Percentiles rank a stretch among this genome's conserved stretches.
Conservation (phyloP, 192 early-diverging fungal species). For the Coemansia sp. region DNA sequence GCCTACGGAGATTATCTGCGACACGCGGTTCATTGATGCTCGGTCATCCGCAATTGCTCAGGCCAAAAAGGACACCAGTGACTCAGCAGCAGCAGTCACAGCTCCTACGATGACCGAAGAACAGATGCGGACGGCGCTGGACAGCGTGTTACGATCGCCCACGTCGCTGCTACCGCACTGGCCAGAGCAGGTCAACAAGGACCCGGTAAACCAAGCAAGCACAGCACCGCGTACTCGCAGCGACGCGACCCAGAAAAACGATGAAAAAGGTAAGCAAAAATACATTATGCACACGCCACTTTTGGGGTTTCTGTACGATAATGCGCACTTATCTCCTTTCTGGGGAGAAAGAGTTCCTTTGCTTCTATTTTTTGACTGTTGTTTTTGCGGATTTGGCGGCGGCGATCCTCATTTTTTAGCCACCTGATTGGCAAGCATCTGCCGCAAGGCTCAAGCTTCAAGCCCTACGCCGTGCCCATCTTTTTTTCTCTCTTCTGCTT, state of each 20-base stretch:
- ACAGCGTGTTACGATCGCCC: slow-evolving; percentile 37
- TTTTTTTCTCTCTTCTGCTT: neutral
- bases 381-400: neutral
- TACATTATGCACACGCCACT: slow-evolving; percentile 6
- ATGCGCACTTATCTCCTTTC: slow-evolving; percentile 3
- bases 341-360: neutral
- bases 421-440: neutral
- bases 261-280: slow-evolving; percentile 10
- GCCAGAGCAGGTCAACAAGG: slow-evolving; percentile 21
- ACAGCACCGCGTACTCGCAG: neutral
- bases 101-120: slow-evolving; percentile 2
- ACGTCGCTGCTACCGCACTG: slow-evolving; percentile 45
- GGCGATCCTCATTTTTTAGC: too few relatives aligned
- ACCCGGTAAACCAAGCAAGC: neutral
- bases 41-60: slow-evolving; percentile 28
- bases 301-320: neutral
- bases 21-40: slow-evolving; percentile 53
- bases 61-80: neutral
- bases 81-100: slow-evolving; percentile 7
- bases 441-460: neutral
- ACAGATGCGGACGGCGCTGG: slow-evolving; percentile 2
- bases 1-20: slow-evolving; percentile 9
- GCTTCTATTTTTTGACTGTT: neutral
- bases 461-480: neutral
- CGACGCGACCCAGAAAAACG: neutral